Conservation (phyloP, 305 asterid species). For the Fraxinus sp. region DNA sequence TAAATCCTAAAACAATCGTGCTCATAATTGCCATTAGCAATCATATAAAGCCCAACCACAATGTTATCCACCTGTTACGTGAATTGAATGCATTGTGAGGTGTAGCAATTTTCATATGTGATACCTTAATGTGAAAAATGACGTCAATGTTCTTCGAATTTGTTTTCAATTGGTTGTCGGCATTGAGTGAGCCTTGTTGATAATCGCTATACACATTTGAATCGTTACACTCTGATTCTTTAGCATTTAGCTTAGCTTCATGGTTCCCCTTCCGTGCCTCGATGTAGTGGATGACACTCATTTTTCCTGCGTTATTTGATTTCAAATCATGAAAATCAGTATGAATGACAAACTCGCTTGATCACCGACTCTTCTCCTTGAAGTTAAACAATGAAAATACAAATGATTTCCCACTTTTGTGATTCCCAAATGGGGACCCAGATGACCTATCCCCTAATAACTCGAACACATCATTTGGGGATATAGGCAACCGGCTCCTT, state of each 20-base stretch:
- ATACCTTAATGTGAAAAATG: neutral
- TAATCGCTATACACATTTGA: neutral
- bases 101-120: neutral
- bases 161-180: neutral
- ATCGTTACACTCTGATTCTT: constrained; percentile 61
- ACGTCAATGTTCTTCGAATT: neutral
- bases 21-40: neutral
- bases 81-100: neutral
- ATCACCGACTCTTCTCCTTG: constrained; percentile 81
- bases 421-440: constrained; percentile 55
- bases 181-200: neutral
- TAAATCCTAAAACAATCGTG: neutral
- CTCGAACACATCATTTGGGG: constrained; percentile 25
- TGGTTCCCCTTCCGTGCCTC: constrained; percentile 43
- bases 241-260: constrained; percentile 64
- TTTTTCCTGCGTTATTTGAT: constrained; percentile 52
- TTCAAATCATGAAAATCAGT: constrained; percentile 68
- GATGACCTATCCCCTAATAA: constrained; percentile 47
- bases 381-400: constrained; percentile 89
- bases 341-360: constrained; percentile 63
- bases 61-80: neutral
- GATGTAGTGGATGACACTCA: constrained; percentile 66
- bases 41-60: neutral
- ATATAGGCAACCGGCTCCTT: neutral
- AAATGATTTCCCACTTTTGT: constrained; percentile 58